phyloP scores from a whole-genome alignment of 1,284 basidiomycete species.

The Leccinum laetum region DNA sequence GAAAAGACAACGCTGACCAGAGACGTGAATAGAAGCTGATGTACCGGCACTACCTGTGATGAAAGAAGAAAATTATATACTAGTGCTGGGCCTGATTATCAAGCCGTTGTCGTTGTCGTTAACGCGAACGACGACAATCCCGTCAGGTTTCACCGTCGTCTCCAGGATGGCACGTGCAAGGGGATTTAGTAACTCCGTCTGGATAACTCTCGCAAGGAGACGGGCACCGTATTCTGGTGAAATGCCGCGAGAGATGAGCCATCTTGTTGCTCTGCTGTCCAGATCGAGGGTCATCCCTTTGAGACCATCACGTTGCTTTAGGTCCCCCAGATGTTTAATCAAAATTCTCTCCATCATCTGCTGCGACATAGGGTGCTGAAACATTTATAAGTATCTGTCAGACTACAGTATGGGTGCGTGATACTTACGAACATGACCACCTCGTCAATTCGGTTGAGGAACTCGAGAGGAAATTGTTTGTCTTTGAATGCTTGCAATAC shows the following conservation, averaged over 20 bases:
- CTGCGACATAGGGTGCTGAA: background rate
- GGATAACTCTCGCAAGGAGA: slow-evolving; percentile 12
- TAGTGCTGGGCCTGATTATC: background rate
- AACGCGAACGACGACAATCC: background rate
- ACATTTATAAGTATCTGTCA: background rate
- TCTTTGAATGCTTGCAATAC: slow-evolving; percentile 1
- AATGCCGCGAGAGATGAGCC: slow-evolving; percentile 9
- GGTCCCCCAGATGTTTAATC: background rate
- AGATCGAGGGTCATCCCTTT: slow-evolving; percentile 3
- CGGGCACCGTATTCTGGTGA: slow-evolving; percentile 12
- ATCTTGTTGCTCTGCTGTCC: background rate
- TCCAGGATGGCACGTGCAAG: slow-evolving; percentile 14
- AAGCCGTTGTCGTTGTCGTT: background rate
- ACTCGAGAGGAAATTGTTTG: slow-evolving; percentile 3
- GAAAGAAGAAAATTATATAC: background rate
- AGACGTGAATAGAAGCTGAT: background rate
- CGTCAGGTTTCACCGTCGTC: slow-evolving; percentile 1
- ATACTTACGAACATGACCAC: slow-evolving; percentile 12
- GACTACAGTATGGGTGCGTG: background rate
- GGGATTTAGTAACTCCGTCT: slow-evolving; percentile 11
- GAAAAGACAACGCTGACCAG: background rate
- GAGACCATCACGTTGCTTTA: slow-evolving; percentile 5
- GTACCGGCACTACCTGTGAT: background rate
- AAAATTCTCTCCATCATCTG: slow-evolving; percentile 1
- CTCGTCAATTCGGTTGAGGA: slow-evolving; percentile 13